Evolutionary conservation across 805 yeast species (phyloP), one percentile per base, ranked within the genome.

Genomic region (Candida succiphila): DNA sequence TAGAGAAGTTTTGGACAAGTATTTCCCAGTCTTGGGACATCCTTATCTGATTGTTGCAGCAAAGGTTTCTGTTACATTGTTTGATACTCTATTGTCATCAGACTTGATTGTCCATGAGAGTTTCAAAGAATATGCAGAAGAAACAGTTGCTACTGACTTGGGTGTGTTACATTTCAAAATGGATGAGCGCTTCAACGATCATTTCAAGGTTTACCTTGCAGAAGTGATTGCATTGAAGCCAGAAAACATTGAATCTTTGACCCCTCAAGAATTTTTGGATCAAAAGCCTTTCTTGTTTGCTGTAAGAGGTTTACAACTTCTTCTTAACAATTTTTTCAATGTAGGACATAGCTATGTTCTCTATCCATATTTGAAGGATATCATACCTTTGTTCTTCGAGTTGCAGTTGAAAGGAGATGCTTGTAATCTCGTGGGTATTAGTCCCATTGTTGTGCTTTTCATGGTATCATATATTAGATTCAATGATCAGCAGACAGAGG

Each of bases 331-430:
- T 31, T 60, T 75, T 35, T 54, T 77, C 34, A 61, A 60, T 29
- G 68, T 83, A 1, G 67, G 80, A 2, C 64, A 67, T 28, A 73
- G 79, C 1, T 49, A 64, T 0, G 58, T 74, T 7, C 52, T 81
- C 27, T 67, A 72, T 29, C 74, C 74, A 3, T 67, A 71, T 35
- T 55, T 80, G 25, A 51, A 61, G 8, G 53, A 60, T 3, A 65
- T 87, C 20, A 54, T 85, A 1, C 95, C 95, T 19, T 77, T 83
- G 40, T 58, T 86, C 36, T 61, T 84, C 46, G 61, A 68, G 14
- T 57, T 86, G 30, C 72, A 76, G 33, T 69, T 66, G 29, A 69
- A 82, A 63, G 76, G 84, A 38, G 96, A 89, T 40, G 84, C 84
- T 12, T 82, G 94, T 43, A 84, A 81, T 42, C 54, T 82, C 36